Evolutionary conservation across 148 eudicot species (phyloP).

Genomic region (Silene uniflora): DNA sequence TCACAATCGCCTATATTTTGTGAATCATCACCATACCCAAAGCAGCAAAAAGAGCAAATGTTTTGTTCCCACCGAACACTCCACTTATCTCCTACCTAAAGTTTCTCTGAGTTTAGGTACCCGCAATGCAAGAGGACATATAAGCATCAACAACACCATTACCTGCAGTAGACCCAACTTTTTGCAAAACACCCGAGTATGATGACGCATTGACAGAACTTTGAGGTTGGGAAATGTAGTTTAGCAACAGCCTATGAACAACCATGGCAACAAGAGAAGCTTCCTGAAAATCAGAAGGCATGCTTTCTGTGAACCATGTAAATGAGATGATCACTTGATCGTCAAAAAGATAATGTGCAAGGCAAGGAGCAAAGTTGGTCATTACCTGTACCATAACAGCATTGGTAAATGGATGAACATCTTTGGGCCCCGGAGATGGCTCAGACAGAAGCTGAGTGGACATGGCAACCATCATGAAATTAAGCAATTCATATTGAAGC

Average conservation of each 20-base stretch:
- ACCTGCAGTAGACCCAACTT: conserved; percentile 94
- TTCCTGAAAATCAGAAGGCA: conserved; percentile 46
- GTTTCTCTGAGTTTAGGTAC: background rate
- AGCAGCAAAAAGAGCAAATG: conserved; percentile 3
- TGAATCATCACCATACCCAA: background rate
- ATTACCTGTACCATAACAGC: conserved; percentile 79
- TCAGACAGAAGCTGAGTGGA: conserved; percentile 90
- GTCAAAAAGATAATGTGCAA: background rate
- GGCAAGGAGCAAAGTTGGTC: conserved; percentile 17
- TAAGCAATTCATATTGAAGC: conserved; percentile 80
- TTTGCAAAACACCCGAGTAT: conserved; percentile 66
- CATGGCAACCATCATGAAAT: conserved; percentile 78
- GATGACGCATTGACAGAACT: conserved; percentile 43
- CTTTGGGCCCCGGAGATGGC: conserved; percentile 77
- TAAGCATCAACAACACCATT: conserved; percentile 16
- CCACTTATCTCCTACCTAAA: background rate
- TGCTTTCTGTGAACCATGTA: background rate
- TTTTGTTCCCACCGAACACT: background rate
- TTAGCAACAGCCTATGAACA: conserved; percentile 63
- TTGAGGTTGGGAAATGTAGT: conserved; percentile 59
- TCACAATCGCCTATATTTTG: background rate
- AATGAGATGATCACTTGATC: conserved; percentile 10
- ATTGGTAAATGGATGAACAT: conserved; percentile 72
- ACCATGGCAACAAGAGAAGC: conserved; percentile 54
- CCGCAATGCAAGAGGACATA: background rate